phyloP scores from a whole-genome alignment of 352 stramenopile genomes.

The Pythium coloratum region DNA sequence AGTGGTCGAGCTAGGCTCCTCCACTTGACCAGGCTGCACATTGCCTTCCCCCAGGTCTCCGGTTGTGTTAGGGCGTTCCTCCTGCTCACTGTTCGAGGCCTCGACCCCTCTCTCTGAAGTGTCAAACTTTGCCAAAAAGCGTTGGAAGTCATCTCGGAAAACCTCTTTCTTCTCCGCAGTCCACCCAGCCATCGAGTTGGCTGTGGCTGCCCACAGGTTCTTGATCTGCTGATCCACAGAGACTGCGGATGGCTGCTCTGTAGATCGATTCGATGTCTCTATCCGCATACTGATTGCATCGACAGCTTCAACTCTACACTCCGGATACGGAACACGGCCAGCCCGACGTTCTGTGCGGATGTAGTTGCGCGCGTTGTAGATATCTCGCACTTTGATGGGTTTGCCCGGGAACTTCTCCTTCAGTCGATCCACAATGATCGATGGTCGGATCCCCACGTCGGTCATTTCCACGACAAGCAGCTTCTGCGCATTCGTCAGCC shows the following conservation, averaged over 20 bases:
- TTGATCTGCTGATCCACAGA: neutral
- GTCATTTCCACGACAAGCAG: constrained; percentile 41
- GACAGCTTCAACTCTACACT: neutral
- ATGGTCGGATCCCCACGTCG: constrained; percentile 30
- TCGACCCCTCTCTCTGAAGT: neutral
- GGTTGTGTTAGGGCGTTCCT: neutral
- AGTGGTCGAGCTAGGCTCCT: too few species aligned
- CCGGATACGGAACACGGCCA: constrained; percentile 33
- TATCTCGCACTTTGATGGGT: constrained; percentile 48
- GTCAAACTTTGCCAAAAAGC: neutral
- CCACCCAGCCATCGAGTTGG: neutral
- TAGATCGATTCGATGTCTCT: neutral
- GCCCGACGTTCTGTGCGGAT: constrained; percentile 41
- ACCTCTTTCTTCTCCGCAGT: neutral
- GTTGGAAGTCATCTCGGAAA: neutral
- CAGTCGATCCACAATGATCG: constrained; percentile 41
- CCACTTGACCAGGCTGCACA: too few species aligned
- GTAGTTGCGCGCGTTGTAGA: constrained; percentile 55
- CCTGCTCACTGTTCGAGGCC: neutral
- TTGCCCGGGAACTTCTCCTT: constrained; percentile 42
- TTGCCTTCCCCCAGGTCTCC: too few species aligned
- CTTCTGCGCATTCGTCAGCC: constrained; percentile 42
- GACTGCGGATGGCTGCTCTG: neutral
- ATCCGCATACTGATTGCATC: neutral
- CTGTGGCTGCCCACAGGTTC: neutral